Evolutionary conservation across 73 alveolate genomes (phyloP).

Genomic region (Tetrahymena elliotti): DNA sequence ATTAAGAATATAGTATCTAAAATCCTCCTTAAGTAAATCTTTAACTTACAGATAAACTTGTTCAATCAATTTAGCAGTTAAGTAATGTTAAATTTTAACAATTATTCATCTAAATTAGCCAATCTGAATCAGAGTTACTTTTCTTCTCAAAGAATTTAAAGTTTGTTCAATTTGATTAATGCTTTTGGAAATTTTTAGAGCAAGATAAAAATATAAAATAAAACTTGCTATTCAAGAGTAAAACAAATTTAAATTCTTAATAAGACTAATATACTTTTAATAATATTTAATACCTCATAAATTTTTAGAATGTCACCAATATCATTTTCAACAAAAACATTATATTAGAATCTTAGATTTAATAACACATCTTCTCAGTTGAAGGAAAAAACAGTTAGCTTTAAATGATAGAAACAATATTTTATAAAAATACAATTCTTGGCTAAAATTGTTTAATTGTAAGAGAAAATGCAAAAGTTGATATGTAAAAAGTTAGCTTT

Average conservation of each 20-base stretch:
- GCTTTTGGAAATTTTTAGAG: neutral
- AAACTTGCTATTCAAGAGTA: neutral
- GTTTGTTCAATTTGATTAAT: neutral
- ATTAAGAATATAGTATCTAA: neutral
- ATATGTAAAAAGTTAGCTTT: neutral
- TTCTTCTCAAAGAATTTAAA: neutral
- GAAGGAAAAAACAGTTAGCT: neutral
- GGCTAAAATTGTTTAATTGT: neutral
- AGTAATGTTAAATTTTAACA: neutral
- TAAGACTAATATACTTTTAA: neutral
- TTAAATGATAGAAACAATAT: neutral
- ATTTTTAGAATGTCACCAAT: neutral
- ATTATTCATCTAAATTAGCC: neutral
- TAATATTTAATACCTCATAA: neutral
- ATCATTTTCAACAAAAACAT: neutral
- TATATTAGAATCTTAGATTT: neutral
- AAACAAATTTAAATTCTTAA: neutral
- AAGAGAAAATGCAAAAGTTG: neutral
- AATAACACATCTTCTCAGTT: neutral
- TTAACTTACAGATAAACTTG: neutral
- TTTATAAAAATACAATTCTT: neutral
- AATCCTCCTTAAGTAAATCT: neutral
- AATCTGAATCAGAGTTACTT: neutral
- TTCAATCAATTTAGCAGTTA: neutral
- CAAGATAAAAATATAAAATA: too few species aligned